Evolutionary conservation across 345 rosid species (phyloP).

Genomic region (Corchorus capsularis): DNA sequence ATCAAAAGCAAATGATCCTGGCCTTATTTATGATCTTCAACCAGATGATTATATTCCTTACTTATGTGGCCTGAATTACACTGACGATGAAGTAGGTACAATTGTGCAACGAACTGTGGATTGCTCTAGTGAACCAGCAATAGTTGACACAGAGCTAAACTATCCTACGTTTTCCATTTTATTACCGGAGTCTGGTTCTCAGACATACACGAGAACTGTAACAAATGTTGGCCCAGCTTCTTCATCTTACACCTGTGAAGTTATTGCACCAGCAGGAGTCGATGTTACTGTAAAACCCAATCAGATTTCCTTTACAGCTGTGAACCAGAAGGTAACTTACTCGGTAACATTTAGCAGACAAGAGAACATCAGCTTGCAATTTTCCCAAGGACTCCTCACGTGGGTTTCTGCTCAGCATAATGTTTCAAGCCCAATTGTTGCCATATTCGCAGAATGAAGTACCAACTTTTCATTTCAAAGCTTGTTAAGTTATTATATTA

Average conservation of each 20-base stretch:
- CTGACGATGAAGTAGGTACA: constrained; percentile 19
- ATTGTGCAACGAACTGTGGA: constrained; percentile 24
- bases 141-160: constrained; percentile 39
- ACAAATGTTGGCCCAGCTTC: constrained; percentile 42
- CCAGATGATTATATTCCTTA: constrained; percentile 47
- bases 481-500: neutral
- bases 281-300: constrained; percentile 8
- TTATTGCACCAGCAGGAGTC: constrained; percentile 29
- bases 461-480: neutral
- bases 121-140: constrained; percentile 19
- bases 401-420: constrained; percentile 30
- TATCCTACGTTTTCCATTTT: constrained; percentile 40
- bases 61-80: constrained; percentile 42
- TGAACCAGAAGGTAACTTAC: constrained; percentile 32
- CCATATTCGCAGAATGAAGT: neutral
- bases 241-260: constrained; percentile 30
- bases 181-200: constrained; percentile 1
- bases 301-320: constrained; percentile 1
- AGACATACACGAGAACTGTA: constrained; percentile 37
- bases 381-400: constrained; percentile 29
- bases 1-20: constrained; percentile 44
- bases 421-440: constrained; percentile 28
- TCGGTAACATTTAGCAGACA: constrained; percentile 20
- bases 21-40: constrained; percentile 47
- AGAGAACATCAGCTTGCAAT: neutral